Conservation (phyloP, 2,329 filamentous ascomycete species). For the Phoma herbarum region DNA sequence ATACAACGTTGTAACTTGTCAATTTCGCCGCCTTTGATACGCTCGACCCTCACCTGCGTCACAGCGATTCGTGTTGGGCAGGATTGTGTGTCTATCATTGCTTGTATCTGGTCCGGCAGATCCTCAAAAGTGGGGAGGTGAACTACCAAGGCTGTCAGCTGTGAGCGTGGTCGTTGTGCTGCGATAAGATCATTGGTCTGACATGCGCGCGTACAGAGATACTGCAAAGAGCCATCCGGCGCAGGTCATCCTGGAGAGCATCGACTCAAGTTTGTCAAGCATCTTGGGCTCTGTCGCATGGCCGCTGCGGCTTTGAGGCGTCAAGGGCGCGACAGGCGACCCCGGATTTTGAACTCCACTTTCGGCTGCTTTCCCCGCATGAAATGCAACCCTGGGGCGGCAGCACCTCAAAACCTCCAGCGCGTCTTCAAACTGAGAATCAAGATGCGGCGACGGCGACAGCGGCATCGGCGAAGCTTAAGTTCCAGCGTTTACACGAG, state of each 20-base stretch:
- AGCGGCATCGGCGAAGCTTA: constrained; percentile 8
- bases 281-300: not conserved
- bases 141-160: constrained; percentile 7
- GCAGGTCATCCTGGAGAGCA: not conserved
- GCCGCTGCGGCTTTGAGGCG: not conserved
- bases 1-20: constrained; percentile 4
- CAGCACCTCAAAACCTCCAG: not conserved
- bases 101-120: constrained; percentile 22
- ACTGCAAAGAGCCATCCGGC: not conserved
- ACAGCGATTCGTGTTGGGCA: constrained; percentile 6
- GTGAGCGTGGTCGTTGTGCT: constrained; percentile 8
- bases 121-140: constrained; percentile 21
- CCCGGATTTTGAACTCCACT: constrained; percentile 17
- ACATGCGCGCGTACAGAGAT: not conserved
- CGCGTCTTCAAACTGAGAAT: not conserved
- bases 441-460: constrained; percentile 1
- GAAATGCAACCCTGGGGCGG: not conserved
- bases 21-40: constrained; percentile 13
- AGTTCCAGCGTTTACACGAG: not conserved
- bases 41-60: constrained; percentile 15
- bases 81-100: constrained; percentile 10
- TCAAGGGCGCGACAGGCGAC: constrained; percentile 3
- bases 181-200: constrained; percentile 5
- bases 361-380: constrained; percentile 10
- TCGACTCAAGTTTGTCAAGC: not conserved